These are phyloP conservation scores for Pichiaceae sp. DNA, from an alignment of 1,139 yeast species.

Conservation along the genomic window DNA sequence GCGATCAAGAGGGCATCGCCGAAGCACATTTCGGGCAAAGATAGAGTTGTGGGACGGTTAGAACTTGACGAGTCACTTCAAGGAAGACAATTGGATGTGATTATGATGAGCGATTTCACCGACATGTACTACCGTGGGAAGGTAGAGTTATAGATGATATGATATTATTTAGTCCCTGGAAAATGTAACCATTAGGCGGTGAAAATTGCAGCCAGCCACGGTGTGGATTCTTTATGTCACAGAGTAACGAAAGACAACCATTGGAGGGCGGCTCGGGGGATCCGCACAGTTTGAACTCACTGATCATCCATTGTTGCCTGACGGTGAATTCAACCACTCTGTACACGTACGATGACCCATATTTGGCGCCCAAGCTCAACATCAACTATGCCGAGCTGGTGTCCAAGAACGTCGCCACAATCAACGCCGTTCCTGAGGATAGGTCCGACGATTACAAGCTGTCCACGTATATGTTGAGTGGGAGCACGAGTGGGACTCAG, in stretches of 20 bases:
- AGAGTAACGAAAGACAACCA: not conserved
- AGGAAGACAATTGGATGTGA: slow-evolving; percentile 37
- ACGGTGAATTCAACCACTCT: slow-evolving; percentile 48
- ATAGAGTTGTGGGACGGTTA: slow-evolving; percentile 37
- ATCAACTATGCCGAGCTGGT: slow-evolving; percentile 45
- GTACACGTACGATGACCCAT: slow-evolving; percentile 45
- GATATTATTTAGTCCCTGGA: no score
- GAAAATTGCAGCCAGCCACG: no score
- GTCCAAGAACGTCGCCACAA: slow-evolving; percentile 47
- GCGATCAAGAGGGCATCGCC: slow-evolving; percentile 67
- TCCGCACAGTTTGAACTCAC: not conserved
- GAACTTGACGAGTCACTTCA: slow-evolving; percentile 41
- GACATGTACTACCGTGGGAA: slow-evolving; percentile 34
- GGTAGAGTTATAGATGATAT: slow-evolving; percentile 2
- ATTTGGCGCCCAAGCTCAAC: slow-evolving; percentile 31
- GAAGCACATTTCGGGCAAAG: slow-evolving; percentile 26
- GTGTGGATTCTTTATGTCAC: not conserved
- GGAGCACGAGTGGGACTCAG: not conserved
- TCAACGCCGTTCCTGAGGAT: slow-evolving; percentile 33
- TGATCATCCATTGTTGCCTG: slow-evolving; percentile 25
- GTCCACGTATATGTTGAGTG: slow-evolving; percentile 8
- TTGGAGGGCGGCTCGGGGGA: not conserved
- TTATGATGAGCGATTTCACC: slow-evolving; percentile 60
- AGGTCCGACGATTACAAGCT: slow-evolving; percentile 23
- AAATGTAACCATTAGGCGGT: no score